Percentiles rank a stretch among this genome's conserved stretches.
phyloP scores from a whole-genome alignment of 2,329 filamentous ascomycete genomes.

The Zarea fungicola region DNA sequence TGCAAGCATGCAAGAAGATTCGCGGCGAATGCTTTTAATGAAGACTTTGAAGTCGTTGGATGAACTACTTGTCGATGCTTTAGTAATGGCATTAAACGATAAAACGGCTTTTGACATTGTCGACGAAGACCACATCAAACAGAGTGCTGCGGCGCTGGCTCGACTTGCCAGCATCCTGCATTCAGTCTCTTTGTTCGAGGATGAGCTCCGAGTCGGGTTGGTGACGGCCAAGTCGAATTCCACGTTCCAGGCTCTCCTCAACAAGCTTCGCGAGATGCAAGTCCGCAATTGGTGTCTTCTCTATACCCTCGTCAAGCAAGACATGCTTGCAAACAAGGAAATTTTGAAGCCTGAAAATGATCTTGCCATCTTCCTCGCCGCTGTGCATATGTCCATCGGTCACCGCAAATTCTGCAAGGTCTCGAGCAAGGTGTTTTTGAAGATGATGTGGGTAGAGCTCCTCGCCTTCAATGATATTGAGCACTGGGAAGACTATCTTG shows the following conservation, averaged over 20 bases:
- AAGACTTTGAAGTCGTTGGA: conserved; percentile 75
- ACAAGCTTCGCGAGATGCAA: conserved; percentile 79
- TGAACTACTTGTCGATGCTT: conserved; percentile 64
- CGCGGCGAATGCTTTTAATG: conserved; percentile 66
- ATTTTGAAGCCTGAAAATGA: conserved; percentile 67
- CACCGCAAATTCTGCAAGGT: conserved; percentile 79
- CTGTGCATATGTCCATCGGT: conserved; percentile 79
- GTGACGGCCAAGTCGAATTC: conserved; percentile 54
- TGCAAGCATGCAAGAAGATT: conserved; percentile 51
- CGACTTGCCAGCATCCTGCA: conserved; percentile 72
- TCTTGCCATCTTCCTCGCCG: conserved; percentile 71
- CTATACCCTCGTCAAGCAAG: conserved; percentile 74
- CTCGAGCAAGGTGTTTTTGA: conserved; percentile 82
- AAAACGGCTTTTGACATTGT: conserved; percentile 73
- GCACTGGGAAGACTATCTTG: conserved; percentile 80
- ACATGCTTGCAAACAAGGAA: conserved; percentile 60
- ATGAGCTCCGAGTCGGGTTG: conserved; percentile 76
- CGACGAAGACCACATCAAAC: conserved; percentile 70
- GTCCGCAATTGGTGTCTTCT: conserved; percentile 83
- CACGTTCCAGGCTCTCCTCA: conserved; percentile 48
- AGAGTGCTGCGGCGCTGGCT: conserved; percentile 66
- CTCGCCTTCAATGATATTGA: conserved; percentile 69
- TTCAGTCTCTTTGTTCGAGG: conserved; percentile 74
- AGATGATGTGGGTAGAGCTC: conserved; percentile 82
- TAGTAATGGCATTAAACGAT: conserved; percentile 65